A percentile compares a stretch with the other conserved stretches of the same genome.
These are phyloP conservation scores for Solanum clarkiae DNA, from an alignment of 257 asterid species.

Conservation along the genomic window DNA sequence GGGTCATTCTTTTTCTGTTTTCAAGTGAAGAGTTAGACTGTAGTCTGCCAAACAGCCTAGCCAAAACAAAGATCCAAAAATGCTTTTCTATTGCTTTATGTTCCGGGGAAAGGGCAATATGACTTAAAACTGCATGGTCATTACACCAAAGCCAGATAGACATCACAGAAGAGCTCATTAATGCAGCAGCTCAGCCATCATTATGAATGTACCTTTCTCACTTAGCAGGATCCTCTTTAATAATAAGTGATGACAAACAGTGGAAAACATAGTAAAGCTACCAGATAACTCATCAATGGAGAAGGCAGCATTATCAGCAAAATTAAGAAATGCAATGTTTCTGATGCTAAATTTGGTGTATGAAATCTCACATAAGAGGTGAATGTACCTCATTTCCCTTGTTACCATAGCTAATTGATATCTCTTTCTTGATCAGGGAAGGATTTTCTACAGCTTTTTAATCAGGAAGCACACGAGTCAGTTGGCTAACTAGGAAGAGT, in stretches of 20 bases:
- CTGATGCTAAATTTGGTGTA: not conserved
- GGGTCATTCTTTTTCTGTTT: not conserved
- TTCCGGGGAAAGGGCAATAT: not conserved
- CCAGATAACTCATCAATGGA: not conserved
- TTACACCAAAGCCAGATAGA: not conserved
- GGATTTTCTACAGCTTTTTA: constrained; percentile 40
- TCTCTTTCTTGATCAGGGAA: constrained; percentile 46
- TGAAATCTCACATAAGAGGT: not conserved
- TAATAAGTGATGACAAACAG: not conserved
- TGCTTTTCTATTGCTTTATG: not conserved
- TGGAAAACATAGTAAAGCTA: not conserved
- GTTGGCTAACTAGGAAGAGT: not conserved
- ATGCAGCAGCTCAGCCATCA: not conserved
- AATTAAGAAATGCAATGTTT: not conserved
- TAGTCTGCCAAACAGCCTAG: not conserved
- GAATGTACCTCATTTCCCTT: constrained; percentile 90
- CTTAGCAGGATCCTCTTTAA: not conserved
- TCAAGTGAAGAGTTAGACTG: not conserved
- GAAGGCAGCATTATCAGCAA: not conserved
- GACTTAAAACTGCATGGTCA: not conserved
- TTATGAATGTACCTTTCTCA: not conserved
- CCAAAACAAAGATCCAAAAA: not conserved
- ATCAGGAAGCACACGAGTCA: constrained; percentile 1
- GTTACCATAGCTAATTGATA: constrained; percentile 84
- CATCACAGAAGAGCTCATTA: not conserved